Evolutionary conservation across 108 stramenopile genomes (phyloP).

Genomic region (Pseudonitzschia multistriata): DNA sequence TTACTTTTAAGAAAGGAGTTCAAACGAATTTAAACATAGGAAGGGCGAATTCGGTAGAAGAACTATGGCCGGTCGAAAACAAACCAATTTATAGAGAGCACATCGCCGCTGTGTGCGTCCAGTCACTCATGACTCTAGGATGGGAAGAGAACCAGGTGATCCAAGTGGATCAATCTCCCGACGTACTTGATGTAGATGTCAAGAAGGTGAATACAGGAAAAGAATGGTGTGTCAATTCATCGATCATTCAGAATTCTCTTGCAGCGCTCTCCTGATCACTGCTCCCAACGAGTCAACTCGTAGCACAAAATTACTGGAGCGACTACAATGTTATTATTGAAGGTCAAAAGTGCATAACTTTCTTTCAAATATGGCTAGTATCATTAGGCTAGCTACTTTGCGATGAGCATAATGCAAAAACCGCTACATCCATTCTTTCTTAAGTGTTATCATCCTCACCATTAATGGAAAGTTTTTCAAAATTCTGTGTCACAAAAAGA

Average conservation of each 20-base stretch:
- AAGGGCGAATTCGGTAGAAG: constrained; percentile 4
- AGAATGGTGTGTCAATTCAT: constrained; percentile 48
- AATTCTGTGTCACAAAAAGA: too few relatives aligned
- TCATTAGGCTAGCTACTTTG: too few relatives aligned
- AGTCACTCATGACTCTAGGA: constrained; percentile 64
- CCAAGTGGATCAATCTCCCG: constrained; percentile 17
- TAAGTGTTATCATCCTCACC: too few relatives aligned
- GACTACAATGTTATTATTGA: too few relatives aligned
- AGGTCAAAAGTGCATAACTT: too few relatives aligned
- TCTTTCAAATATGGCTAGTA: too few relatives aligned
- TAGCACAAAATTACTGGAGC: too few relatives aligned
- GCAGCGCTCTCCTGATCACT: constrained; percentile 2
- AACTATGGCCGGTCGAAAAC: constrained; percentile 3
- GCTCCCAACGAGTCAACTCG: too few relatives aligned
- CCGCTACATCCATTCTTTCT: too few relatives aligned
- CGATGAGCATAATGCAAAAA: too few relatives aligned
- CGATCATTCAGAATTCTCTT: neutral
- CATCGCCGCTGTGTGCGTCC: constrained; percentile 71
- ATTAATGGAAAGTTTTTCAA: too few relatives aligned
- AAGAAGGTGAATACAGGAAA: constrained; percentile 3
- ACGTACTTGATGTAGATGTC: neutral
- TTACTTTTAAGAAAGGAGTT: constrained; percentile 69
- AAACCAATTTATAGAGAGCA: constrained; percentile 58
- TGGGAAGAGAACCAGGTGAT: constrained; percentile 55
- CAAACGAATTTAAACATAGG: constrained; percentile 40